Evolutionary conservation across 2,329 filamentous ascomycete species (phyloP).

Genomic region (Monosporascus ibericus): DNA sequence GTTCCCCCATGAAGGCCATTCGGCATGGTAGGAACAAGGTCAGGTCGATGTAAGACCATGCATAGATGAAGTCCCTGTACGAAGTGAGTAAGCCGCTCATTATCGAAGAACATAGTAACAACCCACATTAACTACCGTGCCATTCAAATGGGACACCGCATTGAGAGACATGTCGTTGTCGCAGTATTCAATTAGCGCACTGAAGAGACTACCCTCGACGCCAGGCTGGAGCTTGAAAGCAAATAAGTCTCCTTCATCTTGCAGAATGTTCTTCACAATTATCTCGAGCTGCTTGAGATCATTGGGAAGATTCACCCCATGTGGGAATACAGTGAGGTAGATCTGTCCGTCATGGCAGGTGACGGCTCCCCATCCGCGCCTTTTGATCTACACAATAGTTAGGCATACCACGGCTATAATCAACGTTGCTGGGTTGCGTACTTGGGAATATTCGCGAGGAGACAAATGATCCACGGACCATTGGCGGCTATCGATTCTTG

Average conservation of each 20-base stretch:
- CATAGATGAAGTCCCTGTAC: constrained; percentile 23
- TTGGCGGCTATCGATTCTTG: constrained; percentile 34
- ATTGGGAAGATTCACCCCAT: constrained; percentile 7
- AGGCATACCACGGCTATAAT: neutral
- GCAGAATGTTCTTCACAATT: constrained; percentile 35
- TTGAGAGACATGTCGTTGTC: constrained; percentile 38
- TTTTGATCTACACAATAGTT: constrained; percentile 18
- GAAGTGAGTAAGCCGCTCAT: constrained; percentile 1
- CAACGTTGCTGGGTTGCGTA: constrained; percentile 10
- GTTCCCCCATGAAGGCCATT: constrained; percentile 10
- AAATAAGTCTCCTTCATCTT: constrained; percentile 44
- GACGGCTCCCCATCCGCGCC: constrained; percentile 21
- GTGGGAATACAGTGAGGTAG: constrained; percentile 39
- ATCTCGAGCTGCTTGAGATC: constrained; percentile 28
- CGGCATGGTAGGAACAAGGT: constrained; percentile 15
- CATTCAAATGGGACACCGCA: constrained; percentile 35
- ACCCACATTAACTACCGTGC: constrained; percentile 30
- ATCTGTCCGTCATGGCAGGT: constrained; percentile 51
- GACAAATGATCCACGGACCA: constrained; percentile 43
- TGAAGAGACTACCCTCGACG: constrained; percentile 37
- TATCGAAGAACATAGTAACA: neutral
- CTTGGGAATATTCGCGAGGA: constrained; percentile 38
- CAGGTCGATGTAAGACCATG: constrained; percentile 22
- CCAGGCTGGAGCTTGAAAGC: constrained; percentile 40
- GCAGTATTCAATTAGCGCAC: constrained; percentile 47